A percentile compares a stretch with the other conserved stretches of the same genome.
Evolutionary conservation across 2,329 filamentous ascomycete genomes (phyloP).

Genomic region (Penicillium sp.): DNA sequence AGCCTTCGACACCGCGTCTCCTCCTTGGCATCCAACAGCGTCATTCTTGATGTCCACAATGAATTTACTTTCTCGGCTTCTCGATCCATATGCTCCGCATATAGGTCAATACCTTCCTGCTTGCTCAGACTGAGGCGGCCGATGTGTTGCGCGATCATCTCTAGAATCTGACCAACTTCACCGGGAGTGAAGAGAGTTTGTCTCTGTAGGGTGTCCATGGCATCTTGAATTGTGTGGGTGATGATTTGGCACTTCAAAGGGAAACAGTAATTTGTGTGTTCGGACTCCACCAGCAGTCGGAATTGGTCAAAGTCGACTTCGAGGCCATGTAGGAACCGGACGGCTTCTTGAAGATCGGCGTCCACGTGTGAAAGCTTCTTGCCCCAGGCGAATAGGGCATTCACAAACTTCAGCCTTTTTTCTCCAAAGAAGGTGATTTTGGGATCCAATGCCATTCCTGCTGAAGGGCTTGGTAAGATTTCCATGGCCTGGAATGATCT

Average conservation of each 20-base stretch:
- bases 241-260: neutral
- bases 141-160: neutral
- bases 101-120: neutral
- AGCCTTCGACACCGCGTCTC: neutral
- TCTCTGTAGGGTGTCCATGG: neutral
- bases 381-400: neutral
- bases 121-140: neutral
- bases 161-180: conserved; percentile 2
- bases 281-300: neutral
- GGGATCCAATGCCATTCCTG: neutral
- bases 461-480: no score
- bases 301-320: conserved; percentile 1
- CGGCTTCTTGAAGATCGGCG: neutral
- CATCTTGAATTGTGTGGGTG: neutral
- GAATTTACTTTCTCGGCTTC: neutral
- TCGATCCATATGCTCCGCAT: neutral
- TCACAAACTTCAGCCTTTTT: neutral
- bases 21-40: neutral
- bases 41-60: neutral
- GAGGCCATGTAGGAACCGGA: neutral
- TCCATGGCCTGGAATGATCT: neutral
- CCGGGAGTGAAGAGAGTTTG: neutral
- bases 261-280: neutral
- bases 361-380: neutral
- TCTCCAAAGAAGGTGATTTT: neutral